A percentile compares a stretch with the other conserved stretches of the same genome.
phyloP scores from a whole-genome alignment of 1,139 yeast genomes.

The Hyphopichia burtonii region DNA sequence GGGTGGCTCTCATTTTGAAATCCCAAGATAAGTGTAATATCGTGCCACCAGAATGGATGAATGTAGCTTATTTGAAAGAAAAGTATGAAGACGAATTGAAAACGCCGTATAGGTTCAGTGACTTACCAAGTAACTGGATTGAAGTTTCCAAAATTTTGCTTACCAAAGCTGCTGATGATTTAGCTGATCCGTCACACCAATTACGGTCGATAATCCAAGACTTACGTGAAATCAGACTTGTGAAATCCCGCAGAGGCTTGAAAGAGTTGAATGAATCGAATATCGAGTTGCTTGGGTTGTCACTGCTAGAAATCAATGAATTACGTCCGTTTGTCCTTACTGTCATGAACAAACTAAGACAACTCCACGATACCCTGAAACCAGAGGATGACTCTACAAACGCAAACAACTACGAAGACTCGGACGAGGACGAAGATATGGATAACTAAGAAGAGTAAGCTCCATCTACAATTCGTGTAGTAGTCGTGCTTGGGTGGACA shows the following conservation, averaged over 20 bases:
- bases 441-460: background rate
- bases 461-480: background rate
- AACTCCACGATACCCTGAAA: constrained; percentile 45
- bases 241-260: constrained; percentile 80
- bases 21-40: constrained; percentile 85
- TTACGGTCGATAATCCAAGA: constrained; percentile 76
- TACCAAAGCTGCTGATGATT: constrained; percentile 70
- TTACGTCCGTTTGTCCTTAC: constrained; percentile 75
- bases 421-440: constrained; percentile 19
- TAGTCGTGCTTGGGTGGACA: too few species aligned
- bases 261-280: constrained; percentile 77
- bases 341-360: constrained; percentile 75
- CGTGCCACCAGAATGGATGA: constrained; percentile 88
- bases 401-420: constrained; percentile 18
- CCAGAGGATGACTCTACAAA: constrained; percentile 12
- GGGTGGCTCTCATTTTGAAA: constrained; percentile 84
- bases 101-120: constrained; percentile 59
- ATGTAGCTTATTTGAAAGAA: constrained; percentile 50
- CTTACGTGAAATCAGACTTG: constrained; percentile 75
- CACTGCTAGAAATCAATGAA: constrained; percentile 83
- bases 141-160: constrained; percentile 72
- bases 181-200: constrained; percentile 62
- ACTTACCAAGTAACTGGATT: constrained; percentile 85
- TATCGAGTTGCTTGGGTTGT: constrained; percentile 78
- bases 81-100: constrained; percentile 69